A percentile compares a stretch with the other conserved stretches of the same genome.
phyloP scores from a whole-genome alignment of 2,329 filamentous ascomycete genomes.

The Talaromyces islandicus region DNA sequence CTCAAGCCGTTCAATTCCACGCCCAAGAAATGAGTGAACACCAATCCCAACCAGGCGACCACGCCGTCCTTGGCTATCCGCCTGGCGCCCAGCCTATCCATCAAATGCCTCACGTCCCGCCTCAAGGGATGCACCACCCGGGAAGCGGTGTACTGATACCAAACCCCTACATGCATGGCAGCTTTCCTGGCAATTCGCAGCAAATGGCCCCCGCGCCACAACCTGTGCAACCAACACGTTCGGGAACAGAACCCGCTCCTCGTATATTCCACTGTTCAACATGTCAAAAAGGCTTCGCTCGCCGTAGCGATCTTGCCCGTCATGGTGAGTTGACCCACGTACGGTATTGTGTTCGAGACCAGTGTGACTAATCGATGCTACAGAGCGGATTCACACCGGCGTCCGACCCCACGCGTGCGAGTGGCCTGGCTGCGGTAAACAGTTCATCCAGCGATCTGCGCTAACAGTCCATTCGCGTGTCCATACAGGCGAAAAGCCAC shows the following conservation, averaged over 20 bases:
- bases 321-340: slow-evolving; percentile 63
- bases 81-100: slow-evolving; percentile 49
- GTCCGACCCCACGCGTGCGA: slow-evolving; percentile 89
- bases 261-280: slow-evolving; percentile 86
- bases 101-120: slow-evolving; percentile 46
- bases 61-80: slow-evolving; percentile 52
- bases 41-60: slow-evolving; percentile 51
- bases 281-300: slow-evolving; percentile 85
- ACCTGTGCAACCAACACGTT: slow-evolving; percentile 31
- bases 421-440: slow-evolving; percentile 80
- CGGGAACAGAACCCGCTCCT: slow-evolving; percentile 43
- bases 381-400: slow-evolving; percentile 93
- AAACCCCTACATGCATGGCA: slow-evolving; percentile 47
- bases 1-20: slow-evolving; percentile 34
- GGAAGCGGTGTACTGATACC: slow-evolving; percentile 50
- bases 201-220: slow-evolving; percentile 38
- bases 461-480: slow-evolving; percentile 92
- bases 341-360: not conserved
- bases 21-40: slow-evolving; percentile 51
- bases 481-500: slow-evolving; percentile 96
- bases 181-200: slow-evolving; percentile 42
- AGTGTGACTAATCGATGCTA: not conserved
- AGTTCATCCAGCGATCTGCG: slow-evolving; percentile 94
- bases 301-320: slow-evolving; percentile 86
- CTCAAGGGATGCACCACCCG: slow-evolving; percentile 31